Evolutionary conservation across 2,329 filamentous ascomycete genomes (phyloP), one percentile per base, ranked within the genome.

Genomic region (Nemania diffusa): DNA sequence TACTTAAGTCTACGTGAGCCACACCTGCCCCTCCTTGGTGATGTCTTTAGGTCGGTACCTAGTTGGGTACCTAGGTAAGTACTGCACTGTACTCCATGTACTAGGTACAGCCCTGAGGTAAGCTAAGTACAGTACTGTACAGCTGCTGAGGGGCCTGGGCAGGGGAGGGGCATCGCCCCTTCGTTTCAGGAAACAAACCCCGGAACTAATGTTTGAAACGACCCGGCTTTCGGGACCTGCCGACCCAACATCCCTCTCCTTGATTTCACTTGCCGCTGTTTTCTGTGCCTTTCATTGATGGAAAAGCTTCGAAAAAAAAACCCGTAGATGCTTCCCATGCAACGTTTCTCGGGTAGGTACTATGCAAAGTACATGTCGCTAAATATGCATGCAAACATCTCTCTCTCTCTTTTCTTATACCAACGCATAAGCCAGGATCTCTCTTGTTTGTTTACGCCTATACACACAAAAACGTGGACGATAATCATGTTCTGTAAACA

Each of bases 201-300:
- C 29, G 46, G 13, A 50, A 15, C 13, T 8, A 50, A 53, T 58
- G 52, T 58, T 64, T 67, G 56, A 67, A 68, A 68, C 66, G 44
- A 57, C 57, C 63, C 29, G 26, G 29, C 26, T 24, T 40, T 53
- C 62, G 66, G 66, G 63, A 56, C 62, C 55, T 52, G 51, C 56
- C 59, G 59, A 66, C 51, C 67, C 57, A 59, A 63, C 65, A 48
- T 42, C 13, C 24, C 51, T 51, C 57, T 62, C 56, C 55, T 67
- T 53, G 42, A 58, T 59, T 64, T 46, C 61, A 42, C 52, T 57
- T 32, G 26, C 40, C 60, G 24, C 60, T 62, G n/a, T n/a, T n/a
- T n/a, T n/a, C n/a, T n/a, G n/a, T n/a, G n/a, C n/a, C n/a, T n/a
- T n/a, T n/a, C 24, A 29, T 40, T 24, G n/a, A 48, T 17, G 29